A percentile compares a stretch with the other conserved stretches of the same genome.
These are phyloP conservation scores for Endoconidiophora polonica DNA, from an alignment of 2,329 filamentous ascomycete genomes.

Conservation along the genomic window DNA sequence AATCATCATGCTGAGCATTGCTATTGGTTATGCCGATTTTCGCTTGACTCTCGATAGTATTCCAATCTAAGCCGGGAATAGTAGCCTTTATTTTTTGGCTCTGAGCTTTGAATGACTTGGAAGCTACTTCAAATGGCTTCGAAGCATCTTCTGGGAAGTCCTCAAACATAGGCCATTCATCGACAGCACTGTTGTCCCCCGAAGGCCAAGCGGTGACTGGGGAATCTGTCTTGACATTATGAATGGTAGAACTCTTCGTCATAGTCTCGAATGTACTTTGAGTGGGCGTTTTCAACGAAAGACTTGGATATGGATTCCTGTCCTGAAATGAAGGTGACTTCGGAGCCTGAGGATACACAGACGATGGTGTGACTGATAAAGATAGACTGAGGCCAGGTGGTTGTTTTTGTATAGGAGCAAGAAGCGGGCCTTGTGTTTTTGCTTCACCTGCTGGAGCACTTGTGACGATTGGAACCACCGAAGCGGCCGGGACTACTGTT, in stretches of 20 bases:
- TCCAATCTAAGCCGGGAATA: conserved; percentile 23
- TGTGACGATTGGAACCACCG: background rate
- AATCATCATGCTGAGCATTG: conserved; percentile 17
- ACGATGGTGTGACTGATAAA: conserved; percentile 8
- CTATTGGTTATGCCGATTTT: background rate
- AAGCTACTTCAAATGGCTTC: background rate
- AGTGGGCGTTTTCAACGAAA: conserved; percentile 29
- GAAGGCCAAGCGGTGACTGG: conserved; percentile 32
- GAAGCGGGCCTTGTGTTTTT: conserved; percentile 12
- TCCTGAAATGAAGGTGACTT: conserved; percentile 37
- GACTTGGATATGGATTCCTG: conserved; percentile 34
- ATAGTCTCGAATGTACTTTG: conserved; percentile 18
- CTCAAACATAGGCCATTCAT: conserved; percentile 37
- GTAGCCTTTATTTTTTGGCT: background rate
- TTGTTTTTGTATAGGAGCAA: conserved; percentile 1
- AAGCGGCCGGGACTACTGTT: background rate
- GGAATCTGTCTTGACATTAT: conserved; percentile 14
- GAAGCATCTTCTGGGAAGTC: conserved; percentile 21
- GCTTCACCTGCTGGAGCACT: background rate
- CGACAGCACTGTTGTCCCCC: conserved; percentile 19
- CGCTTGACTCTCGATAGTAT: conserved; percentile 22
- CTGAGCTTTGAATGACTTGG: background rate
- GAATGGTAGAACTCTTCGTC: background rate
- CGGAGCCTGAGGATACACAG: conserved; percentile 29
- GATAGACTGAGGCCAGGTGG: background rate